Conservation (phyloP, 345 rosid species). For the Lepidium aucheri region DNA sequence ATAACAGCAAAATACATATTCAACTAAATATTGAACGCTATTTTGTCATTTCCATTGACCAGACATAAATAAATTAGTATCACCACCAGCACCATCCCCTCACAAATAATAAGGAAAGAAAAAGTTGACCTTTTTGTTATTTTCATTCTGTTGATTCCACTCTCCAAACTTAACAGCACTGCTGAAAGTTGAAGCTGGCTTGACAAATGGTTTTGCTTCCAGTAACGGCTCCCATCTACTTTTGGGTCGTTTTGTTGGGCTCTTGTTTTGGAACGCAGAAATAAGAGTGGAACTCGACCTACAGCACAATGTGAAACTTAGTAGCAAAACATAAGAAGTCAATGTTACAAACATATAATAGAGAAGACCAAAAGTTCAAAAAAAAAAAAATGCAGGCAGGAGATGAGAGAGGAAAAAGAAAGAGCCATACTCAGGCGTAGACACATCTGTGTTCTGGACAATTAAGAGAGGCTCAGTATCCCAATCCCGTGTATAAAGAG, state of each 20-base stretch:
- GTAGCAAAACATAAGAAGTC: constrained; percentile 2
- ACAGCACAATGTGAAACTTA: constrained; percentile 24
- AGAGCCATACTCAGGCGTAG: constrained; percentile 45
- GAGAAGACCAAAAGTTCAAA: neutral
- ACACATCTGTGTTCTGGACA: constrained; percentile 35
- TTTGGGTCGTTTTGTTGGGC: constrained; percentile 70
- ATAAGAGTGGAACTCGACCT: constrained; percentile 28
- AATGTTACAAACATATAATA: constrained; percentile 2
- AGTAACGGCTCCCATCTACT: constrained; percentile 98
- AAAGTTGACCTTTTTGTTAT: constrained; percentile 50
- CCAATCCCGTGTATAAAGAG: constrained; percentile 70
- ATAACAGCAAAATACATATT: constrained; percentile 9
- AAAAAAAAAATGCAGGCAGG: neutral
- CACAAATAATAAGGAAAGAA: constrained; percentile 3
- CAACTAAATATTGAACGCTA: neutral
- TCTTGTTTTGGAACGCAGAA: constrained; percentile 40
- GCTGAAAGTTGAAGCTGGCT: constrained; percentile 32
- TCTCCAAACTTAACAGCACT: constrained; percentile 46
- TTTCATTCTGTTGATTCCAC: constrained; percentile 40
- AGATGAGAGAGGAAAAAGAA: constrained; percentile 5
- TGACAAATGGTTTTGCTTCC: constrained; percentile 54
- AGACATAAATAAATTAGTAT: neutral
- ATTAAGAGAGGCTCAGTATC: constrained; percentile 76
- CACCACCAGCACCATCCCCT: neutral
- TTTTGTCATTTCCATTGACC: neutral